Percentiles rank a stretch among this genome's conserved stretches.
phyloP scores from a whole-genome alignment of 129 eudicot genomes.

The Lactuca sativa region DNA sequence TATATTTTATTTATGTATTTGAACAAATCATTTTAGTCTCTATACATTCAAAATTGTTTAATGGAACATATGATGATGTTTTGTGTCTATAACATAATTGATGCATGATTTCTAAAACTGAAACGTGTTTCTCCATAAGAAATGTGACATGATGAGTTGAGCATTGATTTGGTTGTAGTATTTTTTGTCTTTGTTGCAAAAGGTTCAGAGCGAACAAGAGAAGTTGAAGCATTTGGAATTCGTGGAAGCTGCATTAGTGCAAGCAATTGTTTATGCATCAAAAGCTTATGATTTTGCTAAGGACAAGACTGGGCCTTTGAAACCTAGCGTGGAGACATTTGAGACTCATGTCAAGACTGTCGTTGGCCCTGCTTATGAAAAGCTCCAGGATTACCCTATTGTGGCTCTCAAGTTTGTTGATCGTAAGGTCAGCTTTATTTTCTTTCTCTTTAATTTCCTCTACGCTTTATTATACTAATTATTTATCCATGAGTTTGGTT shows the following conservation, averaged over 20 bases:
- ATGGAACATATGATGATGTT: too few relatives aligned
- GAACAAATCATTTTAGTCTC: too few relatives aligned
- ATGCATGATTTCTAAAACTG: too few relatives aligned
- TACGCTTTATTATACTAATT: neutral
- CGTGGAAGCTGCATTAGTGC: slow-evolving; percentile 51
- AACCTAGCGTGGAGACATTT: slow-evolving; percentile 57
- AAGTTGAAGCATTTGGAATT: slow-evolving; percentile 65
- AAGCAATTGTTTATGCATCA: slow-evolving; percentile 36
- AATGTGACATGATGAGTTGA: too few relatives aligned
- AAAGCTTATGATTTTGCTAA: slow-evolving; percentile 55
- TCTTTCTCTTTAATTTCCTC: neutral
- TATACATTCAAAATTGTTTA: too few relatives aligned
- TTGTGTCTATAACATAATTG: too few relatives aligned
- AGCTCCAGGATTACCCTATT: slow-evolving; percentile 3
- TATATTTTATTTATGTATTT: too few relatives aligned
- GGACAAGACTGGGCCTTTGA: slow-evolving; percentile 68
- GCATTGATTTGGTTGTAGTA: too few relatives aligned
- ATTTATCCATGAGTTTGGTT: neutral
- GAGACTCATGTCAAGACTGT: slow-evolving; percentile 63
- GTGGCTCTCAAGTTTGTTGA: neutral
- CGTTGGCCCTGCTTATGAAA: slow-evolving; percentile 69
- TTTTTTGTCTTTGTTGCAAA: neutral
- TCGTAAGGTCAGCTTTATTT: slow-evolving; percentile 1
- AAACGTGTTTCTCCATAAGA: too few relatives aligned
- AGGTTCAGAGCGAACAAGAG: slow-evolving; percentile 40